phyloP scores from a whole-genome alignment of 208 protist genomes.

The Naegleria lovaniensis region DNA sequence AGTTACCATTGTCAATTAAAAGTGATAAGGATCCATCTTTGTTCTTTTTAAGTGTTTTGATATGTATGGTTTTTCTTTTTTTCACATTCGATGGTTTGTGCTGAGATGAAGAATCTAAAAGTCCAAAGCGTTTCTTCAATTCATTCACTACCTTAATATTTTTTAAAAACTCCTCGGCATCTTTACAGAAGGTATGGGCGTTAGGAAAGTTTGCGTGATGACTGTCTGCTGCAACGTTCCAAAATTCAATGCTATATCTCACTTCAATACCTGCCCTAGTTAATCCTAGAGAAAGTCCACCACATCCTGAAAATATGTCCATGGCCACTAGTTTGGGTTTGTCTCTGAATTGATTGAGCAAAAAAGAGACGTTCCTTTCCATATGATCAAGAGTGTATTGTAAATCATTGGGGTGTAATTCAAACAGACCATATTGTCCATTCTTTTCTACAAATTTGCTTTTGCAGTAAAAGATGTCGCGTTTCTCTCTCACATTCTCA shows the following conservation, averaged over 20 bases:
- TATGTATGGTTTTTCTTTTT: neutral
- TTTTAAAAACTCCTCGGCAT: neutral
- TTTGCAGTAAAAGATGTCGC: neutral
- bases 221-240: neutral
- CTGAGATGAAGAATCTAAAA: neutral
- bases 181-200: neutral
- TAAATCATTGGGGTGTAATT: neutral
- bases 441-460: neutral
- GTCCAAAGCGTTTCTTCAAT: neutral
- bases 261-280: neutral
- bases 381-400: neutral
- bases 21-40: neutral
- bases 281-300: neutral
- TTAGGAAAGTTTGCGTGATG: neutral
- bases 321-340: neutral
- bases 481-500: neutral
- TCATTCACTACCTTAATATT: neutral
- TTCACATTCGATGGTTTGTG: neutral
- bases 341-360: neutral
- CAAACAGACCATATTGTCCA: neutral
- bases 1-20: neutral
- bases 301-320: conserved; percentile 5
- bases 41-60: neutral
- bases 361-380: neutral
- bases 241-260: conserved; percentile 4